Base-by-base conservation (phyloP, 2,329 filamentous ascomycete genomes). In the Trichocomaceae sp. region DNA sequence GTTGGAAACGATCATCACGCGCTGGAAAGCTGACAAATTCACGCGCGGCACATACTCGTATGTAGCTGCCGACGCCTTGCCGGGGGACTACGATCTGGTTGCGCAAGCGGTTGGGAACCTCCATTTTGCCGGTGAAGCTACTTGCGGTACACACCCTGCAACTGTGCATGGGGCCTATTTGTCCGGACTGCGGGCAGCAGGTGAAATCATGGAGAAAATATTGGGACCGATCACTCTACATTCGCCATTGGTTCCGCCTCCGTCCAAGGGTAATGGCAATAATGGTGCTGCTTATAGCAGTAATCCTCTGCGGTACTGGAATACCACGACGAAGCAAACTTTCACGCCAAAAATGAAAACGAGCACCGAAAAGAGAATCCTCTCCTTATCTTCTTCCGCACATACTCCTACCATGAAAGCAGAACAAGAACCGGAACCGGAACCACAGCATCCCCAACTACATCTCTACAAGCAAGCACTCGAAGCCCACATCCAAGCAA, bases 101-200 rank as follows among this genome's bases (percentile, higher is more conserved):
- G 90, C 93, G 2, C 81, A 82, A 48, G 77, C 87, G 1, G 78
- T 96, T 31, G 91, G 90, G 31, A 95, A 95, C 60, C 76, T 99
- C 8, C 89, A 92, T 71, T 99, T 99, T 71, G 93, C 92, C 15
- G 93, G 93, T 47, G 93, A 99, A 72, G 93, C 96, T 58, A 99
- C 95, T 0, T 96, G 88, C 63, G 90, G 89, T 47, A 96, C 90
- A 0, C 91, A 99, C 67, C 93, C 95, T 12, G 93, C 95, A 31
- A 99, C 93, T 2, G 93, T 99, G 0, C 93, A 99, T 62, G 93
- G 93, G 5, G 95, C 93, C 8, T 99, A 97, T 66, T 77, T 99
- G 3, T 96, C 93, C 1, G 95, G 93, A 2, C 78, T 99, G 5
- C 85, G 93, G 49, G 93, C 87, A 3, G 93, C 93, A 10, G 86